Conservation (phyloP, 108 stramenopile genomes). For the Parietichytrium sp. region DNA sequence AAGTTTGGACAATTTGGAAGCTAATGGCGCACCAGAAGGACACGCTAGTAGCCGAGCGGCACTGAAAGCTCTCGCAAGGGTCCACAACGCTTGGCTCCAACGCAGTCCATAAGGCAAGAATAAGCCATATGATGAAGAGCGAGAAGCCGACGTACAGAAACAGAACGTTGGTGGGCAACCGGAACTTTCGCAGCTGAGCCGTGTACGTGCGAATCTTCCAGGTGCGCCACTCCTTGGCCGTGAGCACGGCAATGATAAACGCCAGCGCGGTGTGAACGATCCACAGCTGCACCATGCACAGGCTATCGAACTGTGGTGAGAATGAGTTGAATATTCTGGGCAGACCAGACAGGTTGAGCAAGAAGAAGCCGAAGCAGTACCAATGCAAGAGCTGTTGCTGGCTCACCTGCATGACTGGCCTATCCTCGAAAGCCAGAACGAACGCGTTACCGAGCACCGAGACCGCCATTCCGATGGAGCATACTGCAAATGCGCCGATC, state of each 20-base stretch:
- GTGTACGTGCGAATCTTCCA: not conserved
- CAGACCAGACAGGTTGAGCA: not conserved
- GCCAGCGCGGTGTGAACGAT: not conserved
- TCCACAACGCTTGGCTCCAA: not conserved
- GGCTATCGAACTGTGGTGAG: not conserved
- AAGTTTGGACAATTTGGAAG: not conserved
- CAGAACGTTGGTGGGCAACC: not conserved
- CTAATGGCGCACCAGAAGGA: not conserved
- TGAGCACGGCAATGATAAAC: constrained; percentile 1
- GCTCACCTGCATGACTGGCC: constrained; percentile 14
- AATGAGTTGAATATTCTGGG: not conserved
- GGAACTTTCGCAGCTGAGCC: not conserved
- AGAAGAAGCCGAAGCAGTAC: not conserved
- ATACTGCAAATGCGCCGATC: no score
- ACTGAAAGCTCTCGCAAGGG: constrained; percentile 9
- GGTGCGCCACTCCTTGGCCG: constrained; percentile 28
- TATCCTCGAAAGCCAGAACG: no score
- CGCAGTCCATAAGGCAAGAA: not conserved
- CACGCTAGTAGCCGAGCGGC: not conserved
- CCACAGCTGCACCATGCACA: constrained; percentile 4
- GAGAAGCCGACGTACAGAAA: not conserved
- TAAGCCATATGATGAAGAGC: not conserved
- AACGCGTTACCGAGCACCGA: no score
- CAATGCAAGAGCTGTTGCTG: not conserved
- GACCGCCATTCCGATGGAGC: no score